Conservation (phyloP, 148 eudicot genomes). For the Oxyria digyna region DNA sequence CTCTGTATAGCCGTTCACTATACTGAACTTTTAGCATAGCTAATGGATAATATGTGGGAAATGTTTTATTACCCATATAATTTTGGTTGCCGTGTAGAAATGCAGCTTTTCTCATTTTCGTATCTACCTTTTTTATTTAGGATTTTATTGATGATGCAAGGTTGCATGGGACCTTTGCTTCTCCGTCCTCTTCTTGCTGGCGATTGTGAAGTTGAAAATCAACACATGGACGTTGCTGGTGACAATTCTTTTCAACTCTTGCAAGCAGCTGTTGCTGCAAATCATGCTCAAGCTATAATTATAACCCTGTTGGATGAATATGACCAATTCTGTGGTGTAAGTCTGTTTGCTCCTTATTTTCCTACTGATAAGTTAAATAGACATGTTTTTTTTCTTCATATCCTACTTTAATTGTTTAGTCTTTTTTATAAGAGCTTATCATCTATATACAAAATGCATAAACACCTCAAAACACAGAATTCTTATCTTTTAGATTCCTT, state of each 20-base stretch:
- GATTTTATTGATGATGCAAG: slow-evolving; percentile 87
- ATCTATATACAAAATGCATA: not conserved
- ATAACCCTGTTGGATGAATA: slow-evolving; percentile 86
- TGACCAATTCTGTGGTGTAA: slow-evolving; percentile 89
- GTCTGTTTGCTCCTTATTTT: slow-evolving; percentile 2
- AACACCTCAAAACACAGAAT: not conserved
- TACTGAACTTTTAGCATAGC: not conserved
- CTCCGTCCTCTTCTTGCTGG: slow-evolving; percentile 95
- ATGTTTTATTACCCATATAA: not conserved
- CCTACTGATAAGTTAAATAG: not conserved
- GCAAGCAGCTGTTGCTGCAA: slow-evolving; percentile 99
- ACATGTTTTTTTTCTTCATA: not conserved
- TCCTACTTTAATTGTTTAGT: not conserved
- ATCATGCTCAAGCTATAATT: slow-evolving; percentile 95
- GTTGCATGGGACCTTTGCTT: slow-evolving; percentile 98
- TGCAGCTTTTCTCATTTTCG: not conserved
- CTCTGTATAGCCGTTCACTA: not conserved
- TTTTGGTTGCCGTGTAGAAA: not conserved
- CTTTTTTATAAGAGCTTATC: not conserved
- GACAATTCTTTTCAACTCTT: slow-evolving; percentile 88
- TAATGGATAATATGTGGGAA: not conserved
- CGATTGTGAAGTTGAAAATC: slow-evolving; percentile 77
- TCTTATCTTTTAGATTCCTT: not conserved
- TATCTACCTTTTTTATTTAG: slow-evolving; percentile 25
- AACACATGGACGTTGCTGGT: slow-evolving; percentile 72